Conservation (phyloP, 441 rosid species). For the Syzygium syzygioides region DNA sequence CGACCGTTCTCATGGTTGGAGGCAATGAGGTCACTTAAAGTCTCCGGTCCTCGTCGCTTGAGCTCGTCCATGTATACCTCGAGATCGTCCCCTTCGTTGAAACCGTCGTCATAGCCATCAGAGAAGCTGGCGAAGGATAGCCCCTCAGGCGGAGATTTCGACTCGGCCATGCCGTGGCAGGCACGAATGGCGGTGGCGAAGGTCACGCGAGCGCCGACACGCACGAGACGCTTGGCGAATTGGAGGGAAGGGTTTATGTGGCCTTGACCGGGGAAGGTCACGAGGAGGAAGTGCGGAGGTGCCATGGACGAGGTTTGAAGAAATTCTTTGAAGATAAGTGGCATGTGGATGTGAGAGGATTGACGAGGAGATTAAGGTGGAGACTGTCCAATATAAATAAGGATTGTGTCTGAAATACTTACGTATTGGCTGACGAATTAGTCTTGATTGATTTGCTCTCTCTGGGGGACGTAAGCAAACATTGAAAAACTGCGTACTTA, state of each 20-base stretch:
- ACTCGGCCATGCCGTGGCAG: background rate
- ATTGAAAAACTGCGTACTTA: too few species aligned
- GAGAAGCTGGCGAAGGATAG: background rate
- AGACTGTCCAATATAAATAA: background rate
- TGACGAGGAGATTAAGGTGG: background rate
- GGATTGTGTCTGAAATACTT: background rate
- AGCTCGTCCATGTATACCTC: background rate
- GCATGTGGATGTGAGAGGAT: background rate
- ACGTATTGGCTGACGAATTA: background rate
- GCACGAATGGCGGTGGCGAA: slow-evolving; percentile 20
- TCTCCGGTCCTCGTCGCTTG: background rate
- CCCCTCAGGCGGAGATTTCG: background rate
- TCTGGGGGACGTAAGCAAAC: background rate
- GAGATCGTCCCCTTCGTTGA: background rate
- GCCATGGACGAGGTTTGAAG: background rate
- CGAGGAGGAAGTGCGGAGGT: slow-evolving; percentile 23
- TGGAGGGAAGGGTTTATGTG: slow-evolving; percentile 36
- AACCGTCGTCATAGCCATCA: background rate
- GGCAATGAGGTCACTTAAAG: background rate
- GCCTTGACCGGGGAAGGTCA: slow-evolving; percentile 5
- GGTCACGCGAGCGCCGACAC: slow-evolving; percentile 27
- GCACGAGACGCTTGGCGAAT: slow-evolving; percentile 30
- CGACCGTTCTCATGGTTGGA: background rate
- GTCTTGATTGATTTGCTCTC: background rate
- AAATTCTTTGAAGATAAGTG: background rate